Base-by-base conservation (phyloP, 495 filamentous ascomycete species). In the Penicillium roqueforti region DNA sequence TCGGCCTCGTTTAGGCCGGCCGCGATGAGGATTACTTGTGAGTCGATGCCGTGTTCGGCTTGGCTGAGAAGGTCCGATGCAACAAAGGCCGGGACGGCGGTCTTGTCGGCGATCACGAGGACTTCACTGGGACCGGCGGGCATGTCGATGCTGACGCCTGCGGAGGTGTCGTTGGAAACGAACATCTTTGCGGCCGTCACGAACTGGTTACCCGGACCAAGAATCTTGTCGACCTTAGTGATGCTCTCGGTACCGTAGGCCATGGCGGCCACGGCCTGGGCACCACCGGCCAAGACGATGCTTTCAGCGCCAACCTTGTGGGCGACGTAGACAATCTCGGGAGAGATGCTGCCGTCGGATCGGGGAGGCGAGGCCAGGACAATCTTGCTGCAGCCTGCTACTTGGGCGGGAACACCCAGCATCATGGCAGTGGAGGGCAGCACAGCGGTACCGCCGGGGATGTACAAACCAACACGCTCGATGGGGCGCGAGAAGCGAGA, bases 161-260 rank as follows among this genome's bases (percentile, higher is more conserved):
- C 93, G 47, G 87, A 92, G 31, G 93, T 97, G 65, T 97, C 95
- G 70, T 97, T 98, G 66, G 85, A 85, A 7, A 98, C 93, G 53
- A 88, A 73, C 93, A 98, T 98, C 83, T 98, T 98, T 45, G 88
- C 93, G 0, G 95, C 93, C 0, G 93, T 98, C 25, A 98, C 95
- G 64, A 97, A 98, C 71, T 98, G 93, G 72, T 98, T 98, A 36
- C 93, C 93, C 2, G 93, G 93, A 1, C 93, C 93, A 4, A 98
- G 82, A 61, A 98, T 96, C 84, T 98, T 98, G 79, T 98, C 93
- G 16, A 97, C 95, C 75, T 98, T 98, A 66, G 74, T 89, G 53
- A 97, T 82, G 63, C 78, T 82, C 56, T 85, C 73, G 0, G 84
- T 87, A n/a, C 84, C 84, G 51, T 86, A 73, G 4, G 84, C 83